Evolutionary conservation across 306 rosid species (phyloP).

Genomic region (Trichosanthes truncata): DNA sequence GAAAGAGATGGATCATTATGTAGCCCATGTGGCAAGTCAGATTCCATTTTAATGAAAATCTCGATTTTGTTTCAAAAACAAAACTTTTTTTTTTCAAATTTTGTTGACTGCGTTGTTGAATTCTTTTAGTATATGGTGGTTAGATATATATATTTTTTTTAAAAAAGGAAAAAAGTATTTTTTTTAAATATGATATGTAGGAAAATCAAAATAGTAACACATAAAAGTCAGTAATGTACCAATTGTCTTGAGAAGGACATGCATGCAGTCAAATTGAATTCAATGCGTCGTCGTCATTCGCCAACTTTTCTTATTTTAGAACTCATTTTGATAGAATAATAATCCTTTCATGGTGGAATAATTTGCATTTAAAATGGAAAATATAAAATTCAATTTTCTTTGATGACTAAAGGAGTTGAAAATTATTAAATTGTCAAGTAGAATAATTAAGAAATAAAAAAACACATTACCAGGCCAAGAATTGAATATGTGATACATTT

Average conservation of each 20-base stretch:
- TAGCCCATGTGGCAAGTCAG: no score
- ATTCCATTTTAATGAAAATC: no score
- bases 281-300: background rate
- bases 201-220: background rate
- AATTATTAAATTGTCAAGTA: background rate
- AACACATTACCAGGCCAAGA: background rate
- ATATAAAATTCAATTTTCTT: background rate
- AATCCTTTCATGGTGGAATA: background rate
- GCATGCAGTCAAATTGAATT: constrained; percentile 6
- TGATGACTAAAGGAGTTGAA: background rate
- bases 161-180: background rate
- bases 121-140: background rate
- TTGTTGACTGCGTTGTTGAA: background rate
- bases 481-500: background rate
- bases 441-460: background rate
- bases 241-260: background rate
- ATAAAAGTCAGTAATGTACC: constrained; percentile 1
- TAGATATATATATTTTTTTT: background rate
- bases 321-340: constrained; percentile 7
- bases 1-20: no score
- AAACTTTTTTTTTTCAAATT: background rate
- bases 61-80: no score
- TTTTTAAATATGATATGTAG: background rate
- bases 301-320: constrained; percentile 11
- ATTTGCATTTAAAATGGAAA: background rate